Conservation (phyloP, 495 filamentous ascomycete species). For the Hyaloscypha bicolor region DNA sequence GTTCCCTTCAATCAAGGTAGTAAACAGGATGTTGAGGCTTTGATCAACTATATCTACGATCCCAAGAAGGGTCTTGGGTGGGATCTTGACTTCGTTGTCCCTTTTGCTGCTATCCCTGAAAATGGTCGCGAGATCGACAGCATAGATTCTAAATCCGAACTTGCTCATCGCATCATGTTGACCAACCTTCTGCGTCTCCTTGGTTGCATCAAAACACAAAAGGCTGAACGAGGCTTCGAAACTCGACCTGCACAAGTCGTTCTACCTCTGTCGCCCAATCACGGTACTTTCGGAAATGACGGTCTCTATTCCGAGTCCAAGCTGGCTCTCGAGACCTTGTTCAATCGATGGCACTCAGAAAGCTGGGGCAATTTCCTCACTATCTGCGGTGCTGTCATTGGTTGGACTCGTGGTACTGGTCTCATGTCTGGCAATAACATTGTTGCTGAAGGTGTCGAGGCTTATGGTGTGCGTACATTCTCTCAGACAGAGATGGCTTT, state of each 20-base stretch:
- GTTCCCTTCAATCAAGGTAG: conserved; percentile 99
- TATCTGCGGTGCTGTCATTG: conserved; percentile 97
- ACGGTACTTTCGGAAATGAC: conserved; percentile 97
- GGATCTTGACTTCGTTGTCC: conserved; percentile 96
- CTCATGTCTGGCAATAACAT: conserved; percentile 99
- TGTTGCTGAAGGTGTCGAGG: conserved; percentile 94
- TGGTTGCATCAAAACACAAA: conserved; percentile 87
- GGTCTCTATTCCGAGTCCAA: conserved; percentile 99
- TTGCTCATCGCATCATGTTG: conserved; percentile 98
- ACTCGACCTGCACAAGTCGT: conserved; percentile 96
- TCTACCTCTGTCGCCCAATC: conserved; percentile 93
- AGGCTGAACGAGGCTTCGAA: conserved; percentile 82
- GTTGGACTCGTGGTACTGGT: conserved; percentile 98
- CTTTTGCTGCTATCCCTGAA: conserved; percentile 96
- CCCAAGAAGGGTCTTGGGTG: conserved; percentile 95
- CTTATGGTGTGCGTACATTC: conserved; percentile 95
- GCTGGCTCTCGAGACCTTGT: conserved; percentile 92
- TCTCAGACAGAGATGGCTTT: conserved; percentile 99
- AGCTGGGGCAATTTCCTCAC: conserved; percentile 98
- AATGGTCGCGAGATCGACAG: conserved; percentile 97
- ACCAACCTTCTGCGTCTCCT: conserved; percentile 93
- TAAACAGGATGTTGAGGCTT: conserved; percentile 92
- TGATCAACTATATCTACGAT: conserved; percentile 95
- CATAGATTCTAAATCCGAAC: conserved; percentile 96
- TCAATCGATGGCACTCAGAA: conserved; percentile 98